Percentiles rank a stretch among this genome's conserved stretches.
phyloP scores from a whole-genome alignment of 257 asterid species.

The Fraxinus anomala region DNA sequence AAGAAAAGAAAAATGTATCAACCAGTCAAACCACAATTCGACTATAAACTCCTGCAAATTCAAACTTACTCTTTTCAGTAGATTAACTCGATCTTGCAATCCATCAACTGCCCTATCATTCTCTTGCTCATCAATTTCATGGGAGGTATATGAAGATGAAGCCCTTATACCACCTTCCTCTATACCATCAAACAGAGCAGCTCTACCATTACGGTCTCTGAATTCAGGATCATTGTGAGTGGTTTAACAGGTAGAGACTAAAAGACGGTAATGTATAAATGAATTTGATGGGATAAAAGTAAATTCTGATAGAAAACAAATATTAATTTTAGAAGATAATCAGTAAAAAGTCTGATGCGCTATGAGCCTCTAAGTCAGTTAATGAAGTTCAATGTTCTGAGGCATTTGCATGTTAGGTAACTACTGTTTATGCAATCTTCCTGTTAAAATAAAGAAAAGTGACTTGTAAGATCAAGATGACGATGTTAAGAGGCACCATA shows the following conservation, averaged over 20 bases:
- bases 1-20: neutral
- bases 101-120: slow-evolving; percentile 78
- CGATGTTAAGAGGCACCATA: no score
- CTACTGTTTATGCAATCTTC: no score
- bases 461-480: neutral
- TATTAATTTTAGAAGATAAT: neutral
- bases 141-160: slow-evolving; percentile 70
- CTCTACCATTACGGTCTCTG: slow-evolving; percentile 77
- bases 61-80: slow-evolving; percentile 75
- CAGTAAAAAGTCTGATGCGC: slow-evolving; percentile 14
- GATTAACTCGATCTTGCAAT: slow-evolving; percentile 74
- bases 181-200: slow-evolving; percentile 92
- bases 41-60: slow-evolving; percentile 15
- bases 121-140: slow-evolving; percentile 93
- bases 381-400: slow-evolving; percentile 2
- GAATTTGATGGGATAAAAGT: neutral
- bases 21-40: neutral
- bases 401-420: neutral
- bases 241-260: no score
- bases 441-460: neutral
- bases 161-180: slow-evolving; percentile 96
- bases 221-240: slow-evolving; percentile 15
- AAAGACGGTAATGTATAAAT: neutral
- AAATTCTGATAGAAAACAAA: neutral
- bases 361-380: neutral